Percentiles rank a stretch among this genome's conserved stretches.
These are phyloP conservation scores for Cyberlindnera xylosilytica DNA, from an alignment of 805 yeast species.

Conservation along the genomic window DNA sequence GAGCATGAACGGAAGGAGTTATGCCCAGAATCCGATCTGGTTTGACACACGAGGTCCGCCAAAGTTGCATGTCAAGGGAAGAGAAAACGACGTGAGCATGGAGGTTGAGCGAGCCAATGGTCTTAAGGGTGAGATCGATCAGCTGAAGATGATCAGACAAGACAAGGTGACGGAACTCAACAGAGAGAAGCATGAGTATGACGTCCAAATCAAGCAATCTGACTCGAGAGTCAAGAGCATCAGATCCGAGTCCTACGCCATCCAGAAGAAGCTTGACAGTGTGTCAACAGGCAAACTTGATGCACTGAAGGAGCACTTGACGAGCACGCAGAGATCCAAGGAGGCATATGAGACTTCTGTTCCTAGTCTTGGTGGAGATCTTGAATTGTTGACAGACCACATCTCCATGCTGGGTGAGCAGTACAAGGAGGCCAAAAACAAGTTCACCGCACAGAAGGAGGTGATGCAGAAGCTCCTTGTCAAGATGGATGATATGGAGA, in stretches of 20 bases:
- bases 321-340: not conserved
- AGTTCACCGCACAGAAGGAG: not conserved
- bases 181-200: not conserved
- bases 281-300: not conserved
- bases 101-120: not conserved
- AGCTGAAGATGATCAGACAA: not conserved
- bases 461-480: not conserved
- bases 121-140: not conserved
- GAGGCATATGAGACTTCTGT: not conserved
- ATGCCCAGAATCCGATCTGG: not conserved
- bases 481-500: not conserved
- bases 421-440: not conserved
- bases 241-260: not conserved
- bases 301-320: not conserved
- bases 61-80: not conserved
- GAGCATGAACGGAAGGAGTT: not conserved
- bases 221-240: not conserved
- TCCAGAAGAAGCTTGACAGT: not conserved
- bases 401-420: not conserved
- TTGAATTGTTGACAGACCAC: not conserved
- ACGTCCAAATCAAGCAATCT: not conserved
- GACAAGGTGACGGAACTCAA: not conserved
- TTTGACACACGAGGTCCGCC: not conserved
- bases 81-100: not conserved
- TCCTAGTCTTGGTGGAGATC: not conserved